A percentile compares a stretch with the other conserved stretches of the same genome.
These are phyloP conservation scores for Hypoxylon cercidicola DNA, from an alignment of 495 filamentous ascomycete genomes.

Conservation along the genomic window DNA sequence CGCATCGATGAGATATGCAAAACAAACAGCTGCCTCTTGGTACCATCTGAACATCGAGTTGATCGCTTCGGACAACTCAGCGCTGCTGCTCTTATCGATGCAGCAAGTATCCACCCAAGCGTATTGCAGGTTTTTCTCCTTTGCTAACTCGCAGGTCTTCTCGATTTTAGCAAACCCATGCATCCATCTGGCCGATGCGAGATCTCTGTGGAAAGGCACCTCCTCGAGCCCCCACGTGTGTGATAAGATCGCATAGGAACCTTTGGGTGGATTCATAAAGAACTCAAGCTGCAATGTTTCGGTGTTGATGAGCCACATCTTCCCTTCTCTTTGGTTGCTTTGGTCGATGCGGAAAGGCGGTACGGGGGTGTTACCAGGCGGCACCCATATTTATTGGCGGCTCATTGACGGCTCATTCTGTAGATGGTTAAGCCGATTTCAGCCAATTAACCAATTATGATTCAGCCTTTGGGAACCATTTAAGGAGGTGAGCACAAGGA, in stretches of 20 bases:
- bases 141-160: conserved; percentile 24
- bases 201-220: conserved; percentile 46
- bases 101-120: conserved; percentile 47
- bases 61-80: conserved; percentile 37
- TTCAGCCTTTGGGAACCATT: background rate
- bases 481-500: background rate
- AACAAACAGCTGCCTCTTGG: conserved; percentile 42
- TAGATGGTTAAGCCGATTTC: too few relatives aligned
- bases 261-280: conserved; percentile 18
- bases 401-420: background rate
- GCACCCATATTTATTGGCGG: background rate
- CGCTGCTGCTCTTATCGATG: conserved; percentile 49
- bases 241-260: conserved; percentile 51
- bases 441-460: too few relatives aligned
- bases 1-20: conserved; percentile 46
- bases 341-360: background rate
- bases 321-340: background rate
- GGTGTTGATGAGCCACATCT: conserved; percentile 49
- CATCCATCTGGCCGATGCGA: conserved; percentile 14
- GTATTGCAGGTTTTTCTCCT: conserved; percentile 25
- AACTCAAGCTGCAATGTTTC: conserved; percentile 37
- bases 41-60: conserved; percentile 54
- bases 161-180: conserved; percentile 44
- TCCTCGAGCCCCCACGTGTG: conserved; percentile 52
- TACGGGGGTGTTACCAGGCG: background rate